A percentile compares a stretch with the other conserved stretches of the same genome.
phyloP scores from a whole-genome alignment of 192 early-diverging fungal genomes.

The Glomus cerebriforme region DNA sequence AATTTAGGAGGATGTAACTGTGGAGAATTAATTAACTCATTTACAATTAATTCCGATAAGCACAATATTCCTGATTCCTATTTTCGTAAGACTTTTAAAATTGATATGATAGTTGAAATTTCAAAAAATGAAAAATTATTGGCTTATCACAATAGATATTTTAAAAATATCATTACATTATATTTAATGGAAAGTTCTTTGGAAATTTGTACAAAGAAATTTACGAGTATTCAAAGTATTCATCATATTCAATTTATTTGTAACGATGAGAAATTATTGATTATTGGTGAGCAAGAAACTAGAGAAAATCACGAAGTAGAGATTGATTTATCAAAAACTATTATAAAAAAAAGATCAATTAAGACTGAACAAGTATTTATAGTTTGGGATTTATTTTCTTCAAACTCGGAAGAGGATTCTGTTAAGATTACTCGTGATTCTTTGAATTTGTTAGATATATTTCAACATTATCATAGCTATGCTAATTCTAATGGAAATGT shows the following conservation, averaged over 20 bases:
- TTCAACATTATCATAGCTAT: neutral
- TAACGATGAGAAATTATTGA: slow-evolving; percentile 14
- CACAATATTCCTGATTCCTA: neutral
- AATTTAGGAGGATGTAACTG: no score
- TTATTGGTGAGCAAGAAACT: neutral
- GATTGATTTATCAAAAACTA: no score
- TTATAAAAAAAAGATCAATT: no score
- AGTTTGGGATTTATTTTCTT: slow-evolving; percentile 20
- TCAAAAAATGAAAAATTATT: slow-evolving; percentile 1
- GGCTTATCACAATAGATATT: neutral
- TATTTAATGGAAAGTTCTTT: slow-evolving; percentile 20
- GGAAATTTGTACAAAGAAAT: neutral
- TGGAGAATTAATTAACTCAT: neutral
- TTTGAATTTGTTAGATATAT: neutral
- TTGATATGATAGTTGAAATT: neutral
- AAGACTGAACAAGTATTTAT: neutral
- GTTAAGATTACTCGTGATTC: neutral
- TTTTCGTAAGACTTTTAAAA: neutral
- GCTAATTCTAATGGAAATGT: neutral
- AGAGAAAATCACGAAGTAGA: no score
- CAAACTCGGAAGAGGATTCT: neutral
- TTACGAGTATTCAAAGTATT: neutral
- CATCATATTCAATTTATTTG: slow-evolving; percentile 8
- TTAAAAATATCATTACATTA: neutral
- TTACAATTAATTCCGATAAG: neutral